Evolutionary conservation across 345 rosid species (phyloP), one percentile per base, ranked within the genome.

Genomic region (Physaria fendleri): DNA sequence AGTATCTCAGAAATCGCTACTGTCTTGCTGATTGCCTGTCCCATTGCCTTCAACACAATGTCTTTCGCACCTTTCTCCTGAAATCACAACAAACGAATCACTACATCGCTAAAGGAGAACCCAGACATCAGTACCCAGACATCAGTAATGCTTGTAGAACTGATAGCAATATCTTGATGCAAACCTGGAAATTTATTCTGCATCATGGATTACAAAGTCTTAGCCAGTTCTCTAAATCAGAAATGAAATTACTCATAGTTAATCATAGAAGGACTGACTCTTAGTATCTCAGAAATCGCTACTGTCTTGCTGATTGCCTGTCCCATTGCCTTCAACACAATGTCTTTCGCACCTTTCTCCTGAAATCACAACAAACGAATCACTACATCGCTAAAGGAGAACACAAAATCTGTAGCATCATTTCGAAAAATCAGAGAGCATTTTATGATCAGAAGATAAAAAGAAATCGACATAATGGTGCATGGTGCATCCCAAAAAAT

Each of bases 251-350:
- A 6, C 9, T n/a, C 12, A 2, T 14, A 29, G 2, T 8, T 9
- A 1, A 4, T 23, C 2, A 21, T 41, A 51, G 22, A 48, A 41
- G 13, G 4, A 60, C 76, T 23, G 49, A 83, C 99, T 82, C 89
- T 90, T 24, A 90, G 67, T 52, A 82, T 82, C 81, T 87, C 97
- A 13, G 93, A 82, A 38, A 90, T 75, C 1, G 90, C 78, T 16
- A 90, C 97, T 2, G 95, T 87, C 66, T 90, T 90, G 82, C 85
- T 87, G 59, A 90, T 90, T 15, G 97, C 97, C 35, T 82, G 95
- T 16, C 97, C 97, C 97, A 90, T 90, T 55, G 97, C 95, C 73
- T 87, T 90, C 77, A 90, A 72, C 68, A 87, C 88, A 74, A 87
- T 77, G 43, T 87, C 90, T 51, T 71, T 77, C 49, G 44, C 82